These are phyloP conservation scores for Tetrahymena malaccensis DNA, from an alignment of 73 alveolate species.

Conservation along the genomic window DNA sequence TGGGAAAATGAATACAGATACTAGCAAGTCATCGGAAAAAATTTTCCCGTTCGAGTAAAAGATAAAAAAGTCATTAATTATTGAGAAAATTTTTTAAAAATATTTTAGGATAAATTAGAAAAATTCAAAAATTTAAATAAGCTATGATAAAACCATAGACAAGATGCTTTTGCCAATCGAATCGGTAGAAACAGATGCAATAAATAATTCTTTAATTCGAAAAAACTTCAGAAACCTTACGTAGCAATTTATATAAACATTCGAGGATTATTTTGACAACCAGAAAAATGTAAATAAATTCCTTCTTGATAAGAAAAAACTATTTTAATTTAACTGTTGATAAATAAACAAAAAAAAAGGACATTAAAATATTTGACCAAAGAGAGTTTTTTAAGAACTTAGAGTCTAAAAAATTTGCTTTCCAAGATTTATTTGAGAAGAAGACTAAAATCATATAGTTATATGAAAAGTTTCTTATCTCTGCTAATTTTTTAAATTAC, in stretches of 20 bases:
- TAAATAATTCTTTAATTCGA: constrained; percentile 23
- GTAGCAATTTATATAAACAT: constrained; percentile 16
- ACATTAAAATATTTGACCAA: constrained; percentile 20
- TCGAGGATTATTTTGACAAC: neutral
- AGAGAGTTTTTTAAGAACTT: constrained; percentile 12
- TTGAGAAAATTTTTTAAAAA: neutral
- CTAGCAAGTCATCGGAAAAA: neutral
- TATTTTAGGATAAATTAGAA: neutral
- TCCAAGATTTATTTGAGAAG: constrained; percentile 11
- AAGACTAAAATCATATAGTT: constrained; percentile 14
- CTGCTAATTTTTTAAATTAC: constrained; percentile 23
- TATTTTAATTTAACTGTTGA: neutral
- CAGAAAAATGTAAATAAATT: neutral
- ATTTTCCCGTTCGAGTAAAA: neutral
- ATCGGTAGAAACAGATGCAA: constrained; percentile 23
- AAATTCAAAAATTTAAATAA: neutral
- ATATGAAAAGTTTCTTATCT: constrained; percentile 23
- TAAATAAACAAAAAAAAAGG: neutral
- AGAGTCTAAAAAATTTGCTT: constrained; percentile 1
- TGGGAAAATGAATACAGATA: neutral
- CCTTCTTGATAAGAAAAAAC: neutral
- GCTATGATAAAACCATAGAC: constrained; percentile 2
- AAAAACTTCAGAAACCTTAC: constrained; percentile 17
- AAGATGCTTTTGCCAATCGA: constrained; percentile 32
- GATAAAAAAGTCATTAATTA: neutral